Evolutionary conservation across 495 filamentous ascomycete species (phyloP), one percentile per base, ranked within the genome.

Genomic region (Lasiosphaeria ovina): DNA sequence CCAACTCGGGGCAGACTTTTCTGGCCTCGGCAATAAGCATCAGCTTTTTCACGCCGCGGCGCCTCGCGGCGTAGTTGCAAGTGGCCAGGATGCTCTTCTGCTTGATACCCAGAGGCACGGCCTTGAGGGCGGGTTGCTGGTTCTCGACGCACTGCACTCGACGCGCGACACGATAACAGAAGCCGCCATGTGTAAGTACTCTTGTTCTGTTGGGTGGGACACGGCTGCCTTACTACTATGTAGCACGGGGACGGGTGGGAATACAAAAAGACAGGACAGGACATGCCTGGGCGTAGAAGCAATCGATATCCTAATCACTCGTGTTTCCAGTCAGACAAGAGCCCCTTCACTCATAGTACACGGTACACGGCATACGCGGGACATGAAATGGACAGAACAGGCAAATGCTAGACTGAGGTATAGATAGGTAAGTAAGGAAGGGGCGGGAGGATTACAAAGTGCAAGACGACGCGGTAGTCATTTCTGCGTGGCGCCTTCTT

Each of bases 1-100:
- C 84, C 34, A 97, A 82, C 54, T 95, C 90, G 0, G 93, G 92
- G 66, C 91, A 94, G 57, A 86, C 76, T 64, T 84, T 84, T 71
- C 85, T 89, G 3, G 93, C 93, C 63, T 96, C 90, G 51, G 75
- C 79, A 72, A 97, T 88, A 42, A 90, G 78, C 74, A 92, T 89
- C 35, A 97, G 79, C 76, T 98, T 97, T 74, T 81, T 81, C 44
- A 97, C 79, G 33, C 93, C 93, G 38, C 85, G 77, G 17, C 71
- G 69, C 6, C 93, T 84, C 6, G 93, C 93, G 68, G 89, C 90
- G 70, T 97, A 97, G 74, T 98, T 97, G 80, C 92, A 96, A 4
- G 93, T 98, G 48, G 92, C 93, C 33, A 97, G 83, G 49, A 97
- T 96, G 66, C 90, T 88, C 75, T 97, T 97, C 69, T 85, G 81